Percentiles rank a stretch among this genome's conserved stretches.
Evolutionary conservation across 345 rosid species (phyloP).

Genomic region (Bretschneidera sinensis): DNA sequence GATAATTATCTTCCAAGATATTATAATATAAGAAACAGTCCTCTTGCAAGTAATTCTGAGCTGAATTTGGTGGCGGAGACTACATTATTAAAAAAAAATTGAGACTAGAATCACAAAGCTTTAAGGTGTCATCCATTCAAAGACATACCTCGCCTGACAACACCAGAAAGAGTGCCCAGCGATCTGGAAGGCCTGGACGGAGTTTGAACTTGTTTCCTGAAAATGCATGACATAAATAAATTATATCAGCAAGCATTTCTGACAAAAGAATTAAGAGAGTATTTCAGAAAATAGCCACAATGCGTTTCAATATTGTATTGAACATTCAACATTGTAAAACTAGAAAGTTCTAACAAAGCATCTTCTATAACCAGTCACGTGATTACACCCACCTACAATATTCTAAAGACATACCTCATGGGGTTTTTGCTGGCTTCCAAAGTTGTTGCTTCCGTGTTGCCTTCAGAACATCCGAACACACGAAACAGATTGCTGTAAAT

Average conservation of each 20-base stretch:
- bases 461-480: conserved; percentile 56
- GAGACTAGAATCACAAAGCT: too few species aligned
- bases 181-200: conserved; percentile 93
- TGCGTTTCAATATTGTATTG: conserved; percentile 81
- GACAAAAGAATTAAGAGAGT: too few species aligned
- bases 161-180: conserved; percentile 87
- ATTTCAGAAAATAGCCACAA: conserved; percentile 75
- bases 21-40: background rate
- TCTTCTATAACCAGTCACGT: too few species aligned
- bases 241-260: too few species aligned
- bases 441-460: conserved; percentile 53
- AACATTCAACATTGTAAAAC: conserved; percentile 17
- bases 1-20: background rate
- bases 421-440: conserved; percentile 74
- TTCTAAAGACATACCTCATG: conserved; percentile 65
- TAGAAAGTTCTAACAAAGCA: too few species aligned
- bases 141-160: conserved; percentile 82
- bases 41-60: background rate
- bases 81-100: too few species aligned
- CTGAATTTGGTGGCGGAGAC: background rate
- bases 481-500: conserved; percentile 68
- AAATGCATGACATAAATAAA: conserved; percentile 13
- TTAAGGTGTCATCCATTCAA: background rate
- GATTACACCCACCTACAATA: too few species aligned
- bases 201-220: conserved; percentile 85